Base-by-base conservation (phyloP, 2,329 filamentous ascomycete species). In the Xylariaceae sp. region DNA sequence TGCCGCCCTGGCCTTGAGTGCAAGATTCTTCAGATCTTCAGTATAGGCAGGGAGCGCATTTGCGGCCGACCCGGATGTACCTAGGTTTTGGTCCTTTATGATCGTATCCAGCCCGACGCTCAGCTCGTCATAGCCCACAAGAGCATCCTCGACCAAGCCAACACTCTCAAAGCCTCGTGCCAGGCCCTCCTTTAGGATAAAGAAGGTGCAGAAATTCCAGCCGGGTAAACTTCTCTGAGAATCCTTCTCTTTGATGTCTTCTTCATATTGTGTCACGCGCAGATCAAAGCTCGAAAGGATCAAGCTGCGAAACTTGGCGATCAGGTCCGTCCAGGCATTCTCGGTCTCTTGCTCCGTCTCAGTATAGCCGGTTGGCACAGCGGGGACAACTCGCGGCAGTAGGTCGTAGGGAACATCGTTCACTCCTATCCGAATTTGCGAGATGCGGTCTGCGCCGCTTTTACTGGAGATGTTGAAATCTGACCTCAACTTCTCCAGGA, bases 121-220 rank as follows among this genome's bases (percentile, higher is more conserved):
- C 9, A 99, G 82, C 73, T 99, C 92, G 69, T 97, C 94, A 63
- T 99, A 99, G 13, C 91, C 90, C 4, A 94, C 88, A 37, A 99
- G 74, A 2, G 94, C 92, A 77, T 99, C 94, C 67, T 99, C 94
- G 8, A 96, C 89, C 9, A 99, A 76, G 0, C 95, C 95, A 2
- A 97, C 92, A 67, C 89, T 97, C 70, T 99, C 95, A 62, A 99
- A 96, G 0, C 92, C 95, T 61, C 89, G 82, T 1, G 94, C 92
- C 34, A 99, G 75, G 0, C 94, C 94, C 70, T 99, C 94, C 67
- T 99, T 99, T 8, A 99, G 78, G 15, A 99, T 92, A 69, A 99
- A 99, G 69, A 99, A 99, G 0, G 94, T 99, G 71, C 94, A 97
- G 68, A 99, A 99, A 67, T 99, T 99, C 94, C 94, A 99, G 0